phyloP scores from a whole-genome alignment of 306 rosid species.

The Glycine soja region DNA sequence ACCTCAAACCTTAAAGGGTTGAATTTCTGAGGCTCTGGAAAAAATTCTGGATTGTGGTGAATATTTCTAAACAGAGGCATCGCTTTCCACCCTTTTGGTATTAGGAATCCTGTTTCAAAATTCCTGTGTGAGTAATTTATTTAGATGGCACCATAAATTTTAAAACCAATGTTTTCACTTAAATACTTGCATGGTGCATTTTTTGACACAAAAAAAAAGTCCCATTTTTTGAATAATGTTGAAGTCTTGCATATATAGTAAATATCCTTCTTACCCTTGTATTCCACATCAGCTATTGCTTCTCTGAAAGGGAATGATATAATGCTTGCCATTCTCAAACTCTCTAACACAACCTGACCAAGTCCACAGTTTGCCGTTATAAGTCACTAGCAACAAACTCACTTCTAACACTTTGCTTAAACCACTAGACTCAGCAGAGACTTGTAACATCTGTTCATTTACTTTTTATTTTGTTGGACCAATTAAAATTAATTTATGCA shows the following conservation, averaged over 20 bases:
- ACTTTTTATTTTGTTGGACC: neutral
- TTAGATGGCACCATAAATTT: neutral
- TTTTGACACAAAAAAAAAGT: neutral
- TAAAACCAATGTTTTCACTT: neutral
- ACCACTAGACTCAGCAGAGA: constrained; percentile 1
- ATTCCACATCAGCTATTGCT: constrained; percentile 91
- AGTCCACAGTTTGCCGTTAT: constrained; percentile 36
- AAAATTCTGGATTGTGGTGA: constrained; percentile 87
- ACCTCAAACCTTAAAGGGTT: constrained; percentile 95
- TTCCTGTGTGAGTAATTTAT: constrained; percentile 38
- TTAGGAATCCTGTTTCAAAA: constrained; percentile 73
- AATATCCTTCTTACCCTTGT: constrained; percentile 67
- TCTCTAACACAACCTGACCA: constrained; percentile 81
- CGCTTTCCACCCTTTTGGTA: constrained; percentile 97
- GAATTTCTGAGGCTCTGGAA: constrained; percentile 76
- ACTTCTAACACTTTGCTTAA: neutral
- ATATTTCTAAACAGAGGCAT: constrained; percentile 93
- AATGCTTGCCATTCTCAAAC: constrained; percentile 90
- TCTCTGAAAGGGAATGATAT: constrained; percentile 93
- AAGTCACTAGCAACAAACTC: constrained; percentile 37
- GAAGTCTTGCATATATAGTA: constrained; percentile 8
- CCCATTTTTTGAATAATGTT: neutral
- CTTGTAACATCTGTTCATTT: neutral
- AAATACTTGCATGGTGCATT: constrained; percentile 25
- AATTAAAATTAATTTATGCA: neutral